Conservation (phyloP, 2,329 filamentous ascomycete genomes). For the Fusarium citri region DNA sequence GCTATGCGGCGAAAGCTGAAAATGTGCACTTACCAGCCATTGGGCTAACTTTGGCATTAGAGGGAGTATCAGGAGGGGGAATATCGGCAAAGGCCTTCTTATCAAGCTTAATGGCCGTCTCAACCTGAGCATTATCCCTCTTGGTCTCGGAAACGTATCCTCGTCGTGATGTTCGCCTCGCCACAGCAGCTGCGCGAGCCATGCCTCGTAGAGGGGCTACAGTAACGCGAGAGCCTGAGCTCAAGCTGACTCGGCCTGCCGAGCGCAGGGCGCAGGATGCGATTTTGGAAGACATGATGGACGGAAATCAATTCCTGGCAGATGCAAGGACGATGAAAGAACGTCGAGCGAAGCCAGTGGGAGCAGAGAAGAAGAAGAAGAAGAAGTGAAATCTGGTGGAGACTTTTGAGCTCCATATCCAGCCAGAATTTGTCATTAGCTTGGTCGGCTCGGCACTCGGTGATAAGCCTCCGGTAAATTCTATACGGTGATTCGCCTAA, state of each 20-base stretch:
- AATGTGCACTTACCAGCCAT: constrained; percentile 63
- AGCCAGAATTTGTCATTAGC: constrained; percentile 54
- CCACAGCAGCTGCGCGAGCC: constrained; percentile 47
- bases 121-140: constrained; percentile 83
- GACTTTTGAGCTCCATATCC: constrained; percentile 38
- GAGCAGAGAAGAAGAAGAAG: constrained; percentile 23
- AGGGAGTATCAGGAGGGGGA: constrained; percentile 48
- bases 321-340: constrained; percentile 41
- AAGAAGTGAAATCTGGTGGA: constrained; percentile 40
- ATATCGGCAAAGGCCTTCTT: constrained; percentile 81
- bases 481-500: constrained; percentile 49
- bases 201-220: constrained; percentile 48
- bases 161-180: constrained; percentile 57
- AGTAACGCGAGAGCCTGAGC: constrained; percentile 56
- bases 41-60: constrained; percentile 78
- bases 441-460: constrained; percentile 53
- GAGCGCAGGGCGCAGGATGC: constrained; percentile 79
- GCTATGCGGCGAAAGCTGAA: not conserved
- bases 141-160: constrained; percentile 88
- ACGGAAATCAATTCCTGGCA: constrained; percentile 34
- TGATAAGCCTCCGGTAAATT: constrained; percentile 48
- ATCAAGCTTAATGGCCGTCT: constrained; percentile 86
- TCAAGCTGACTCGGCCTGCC: constrained; percentile 71
- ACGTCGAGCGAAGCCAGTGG: constrained; percentile 36
- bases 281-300: constrained; percentile 70